Conservation (phyloP, 805 yeast genomes). For the Wickerhamomyces tratensis region DNA sequence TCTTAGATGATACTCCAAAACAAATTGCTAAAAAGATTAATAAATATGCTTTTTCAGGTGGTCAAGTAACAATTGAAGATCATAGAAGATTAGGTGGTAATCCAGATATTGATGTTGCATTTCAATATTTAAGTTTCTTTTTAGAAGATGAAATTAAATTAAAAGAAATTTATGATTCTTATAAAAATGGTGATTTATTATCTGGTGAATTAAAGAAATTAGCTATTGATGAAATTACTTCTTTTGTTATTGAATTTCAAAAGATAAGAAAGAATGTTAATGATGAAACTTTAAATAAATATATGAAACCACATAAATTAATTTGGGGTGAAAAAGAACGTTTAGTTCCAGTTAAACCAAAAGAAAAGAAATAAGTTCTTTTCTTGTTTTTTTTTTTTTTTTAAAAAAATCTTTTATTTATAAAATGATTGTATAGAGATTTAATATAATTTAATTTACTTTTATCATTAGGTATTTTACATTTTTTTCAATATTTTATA, state of each 20-base stretch:
- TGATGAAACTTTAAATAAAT: constrained; percentile 49
- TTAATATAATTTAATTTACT: no score
- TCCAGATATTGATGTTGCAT: constrained; percentile 93
- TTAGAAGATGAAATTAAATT: constrained; percentile 79
- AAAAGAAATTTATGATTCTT: constrained; percentile 47
- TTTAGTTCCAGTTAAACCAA: constrained; percentile 56
- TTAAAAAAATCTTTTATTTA: no score
- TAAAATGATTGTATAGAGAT: no score
- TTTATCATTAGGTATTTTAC: no score
- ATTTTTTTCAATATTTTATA: no score
- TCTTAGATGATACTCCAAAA: constrained; percentile 90
- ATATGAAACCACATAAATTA: constrained; percentile 80
- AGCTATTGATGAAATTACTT: constrained; percentile 73
- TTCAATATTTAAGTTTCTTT: constrained; percentile 86
- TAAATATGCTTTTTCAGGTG: constrained; percentile 95
- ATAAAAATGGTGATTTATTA: constrained; percentile 71
- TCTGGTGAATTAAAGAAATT: constrained; percentile 91
- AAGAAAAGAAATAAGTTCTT: constrained; percentile 18
- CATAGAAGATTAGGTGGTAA: constrained; percentile 88
- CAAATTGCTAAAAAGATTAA: constrained; percentile 91
- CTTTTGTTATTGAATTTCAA: constrained; percentile 76
- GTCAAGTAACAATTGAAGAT: constrained; percentile 77
- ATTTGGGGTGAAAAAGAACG: constrained; percentile 68
- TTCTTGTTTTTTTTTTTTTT: no score
- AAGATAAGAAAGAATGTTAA: constrained; percentile 59